phyloP scores from a whole-genome alignment of 164 flowering plant species.

The Tetracentron sinense region DNA sequence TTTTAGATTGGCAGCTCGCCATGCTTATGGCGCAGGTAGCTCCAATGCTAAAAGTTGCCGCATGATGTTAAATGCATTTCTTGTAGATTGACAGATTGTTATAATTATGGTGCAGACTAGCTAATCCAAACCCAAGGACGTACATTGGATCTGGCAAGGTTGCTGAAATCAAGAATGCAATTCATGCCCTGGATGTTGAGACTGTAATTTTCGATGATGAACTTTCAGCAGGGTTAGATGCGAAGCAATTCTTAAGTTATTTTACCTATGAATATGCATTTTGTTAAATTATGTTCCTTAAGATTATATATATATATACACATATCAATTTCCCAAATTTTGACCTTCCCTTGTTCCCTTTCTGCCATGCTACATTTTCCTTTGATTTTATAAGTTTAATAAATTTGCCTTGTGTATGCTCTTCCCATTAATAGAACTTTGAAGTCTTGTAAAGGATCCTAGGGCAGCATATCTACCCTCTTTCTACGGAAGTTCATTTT shows the following conservation, averaged over 20 bases:
- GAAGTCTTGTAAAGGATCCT: no score
- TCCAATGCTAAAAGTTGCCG: background rate
- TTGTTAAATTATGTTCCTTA: background rate
- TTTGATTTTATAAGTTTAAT: no score
- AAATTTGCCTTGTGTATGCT: no score
- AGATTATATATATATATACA: background rate
- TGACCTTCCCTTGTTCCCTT: no score
- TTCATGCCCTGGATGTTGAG: constrained; percentile 75
- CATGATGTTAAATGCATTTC: background rate
- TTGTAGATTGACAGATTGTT: constrained; percentile 2
- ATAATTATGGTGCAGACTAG: constrained; percentile 46
- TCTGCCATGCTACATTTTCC: no score
- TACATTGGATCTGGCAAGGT: constrained; percentile 96
- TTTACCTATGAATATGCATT: background rate
- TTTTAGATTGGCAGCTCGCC: constrained; percentile 1
- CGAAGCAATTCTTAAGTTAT: background rate
- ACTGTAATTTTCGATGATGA: constrained; percentile 97
- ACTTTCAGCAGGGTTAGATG: constrained; percentile 82
- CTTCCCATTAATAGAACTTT: no score
- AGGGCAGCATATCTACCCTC: no score
- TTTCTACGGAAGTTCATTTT: no score
- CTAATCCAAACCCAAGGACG: constrained; percentile 69
- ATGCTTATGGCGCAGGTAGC: constrained; percentile 41
- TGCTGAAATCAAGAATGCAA: constrained; percentile 81
- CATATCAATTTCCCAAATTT: no score